These are phyloP conservation scores for Metschnikowia picachoensis DNA, from an alignment of 805 yeast species.

Conservation along the genomic window DNA sequence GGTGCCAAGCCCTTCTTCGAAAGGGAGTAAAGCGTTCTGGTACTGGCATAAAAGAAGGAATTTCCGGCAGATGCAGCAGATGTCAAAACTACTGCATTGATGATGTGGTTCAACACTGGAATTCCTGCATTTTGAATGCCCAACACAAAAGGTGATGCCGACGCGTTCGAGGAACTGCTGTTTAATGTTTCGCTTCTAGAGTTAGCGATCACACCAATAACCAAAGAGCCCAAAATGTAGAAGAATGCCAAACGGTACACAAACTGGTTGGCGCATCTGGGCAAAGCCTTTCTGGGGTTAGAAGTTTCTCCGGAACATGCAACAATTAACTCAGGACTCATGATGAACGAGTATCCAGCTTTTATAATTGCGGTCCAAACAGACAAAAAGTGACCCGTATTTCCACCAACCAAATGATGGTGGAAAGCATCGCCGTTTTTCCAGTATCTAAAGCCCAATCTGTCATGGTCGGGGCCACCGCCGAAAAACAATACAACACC, in stretches of 20 bases:
- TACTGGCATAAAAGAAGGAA: conserved; percentile 19
- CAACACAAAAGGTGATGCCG: conserved; percentile 76
- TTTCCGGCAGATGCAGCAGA: conserved; percentile 46
- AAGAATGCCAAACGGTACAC: conserved; percentile 47
- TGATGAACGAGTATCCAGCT: conserved; percentile 27
- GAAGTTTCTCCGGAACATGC: conserved; percentile 56
- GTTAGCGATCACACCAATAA: conserved; percentile 37
- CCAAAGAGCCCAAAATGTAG: conserved; percentile 37
- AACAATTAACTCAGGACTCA: conserved; percentile 51
- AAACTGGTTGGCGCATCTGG: conserved; percentile 59
- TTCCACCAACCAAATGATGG: conserved; percentile 37
- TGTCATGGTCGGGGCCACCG: conserved; percentile 21
- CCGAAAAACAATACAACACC: conserved; percentile 21
- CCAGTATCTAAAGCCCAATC: conserved; percentile 21
- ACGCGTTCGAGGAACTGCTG: conserved; percentile 39
- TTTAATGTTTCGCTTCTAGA: conserved; percentile 25
- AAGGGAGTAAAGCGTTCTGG: conserved; percentile 19
- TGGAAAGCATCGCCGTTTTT: conserved; percentile 32
- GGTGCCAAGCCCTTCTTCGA: conserved; percentile 19
- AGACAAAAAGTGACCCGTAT: conserved; percentile 21
- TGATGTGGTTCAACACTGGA: conserved; percentile 66
- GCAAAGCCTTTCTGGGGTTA: conserved; percentile 56
- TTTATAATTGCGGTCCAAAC: conserved; percentile 26
- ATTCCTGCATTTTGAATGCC: conserved; percentile 72
- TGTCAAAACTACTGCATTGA: conserved; percentile 71